Conservation (phyloP, 2,329 filamentous ascomycete genomes). For the Diaporthe sp. region DNA sequence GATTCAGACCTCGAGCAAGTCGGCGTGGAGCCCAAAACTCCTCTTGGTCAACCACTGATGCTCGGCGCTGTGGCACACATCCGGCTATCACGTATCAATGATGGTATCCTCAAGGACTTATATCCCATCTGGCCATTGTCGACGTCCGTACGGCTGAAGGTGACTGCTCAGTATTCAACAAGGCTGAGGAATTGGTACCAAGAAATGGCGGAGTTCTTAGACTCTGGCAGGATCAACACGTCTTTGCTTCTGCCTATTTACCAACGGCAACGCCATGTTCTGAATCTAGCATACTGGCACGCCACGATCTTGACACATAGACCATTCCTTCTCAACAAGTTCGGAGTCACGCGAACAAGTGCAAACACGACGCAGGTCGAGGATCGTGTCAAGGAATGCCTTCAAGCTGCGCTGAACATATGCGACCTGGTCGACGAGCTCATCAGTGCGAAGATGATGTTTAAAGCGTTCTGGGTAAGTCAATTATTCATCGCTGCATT, state of each 20-base stretch:
- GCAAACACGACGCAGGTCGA: constrained; percentile 41
- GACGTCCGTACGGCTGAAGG: constrained; percentile 42
- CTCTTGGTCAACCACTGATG: constrained; percentile 48
- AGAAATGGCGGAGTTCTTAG: constrained; percentile 53
- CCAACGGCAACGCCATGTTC: constrained; percentile 56
- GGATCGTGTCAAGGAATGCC: constrained; percentile 50
- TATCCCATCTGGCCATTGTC: constrained; percentile 54
- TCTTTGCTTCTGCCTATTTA: constrained; percentile 55
- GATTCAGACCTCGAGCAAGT: constrained; percentile 60
- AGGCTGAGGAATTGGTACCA: constrained; percentile 53
- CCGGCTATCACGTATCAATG: constrained; percentile 53
- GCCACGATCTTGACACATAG: constrained; percentile 56
- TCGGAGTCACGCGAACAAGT: constrained; percentile 42
- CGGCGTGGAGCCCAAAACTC: background rate
- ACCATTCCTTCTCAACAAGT: constrained; percentile 54
- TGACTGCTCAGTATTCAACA: constrained; percentile 49
- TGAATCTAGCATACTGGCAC: constrained; percentile 59
- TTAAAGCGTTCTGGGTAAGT: constrained; percentile 57
- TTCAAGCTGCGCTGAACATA: constrained; percentile 56
- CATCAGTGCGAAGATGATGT: constrained; percentile 52
- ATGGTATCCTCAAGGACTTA: constrained; percentile 51
- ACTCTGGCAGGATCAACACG: constrained; percentile 53
- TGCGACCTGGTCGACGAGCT: constrained; percentile 55
- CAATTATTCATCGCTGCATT: background rate
- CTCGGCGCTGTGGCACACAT: constrained; percentile 53